Percentiles rank a stretch among this genome's conserved stretches.
phyloP scores from a whole-genome alignment of 2,329 filamentous ascomycete genomes.

The Aspergillus sp. region DNA sequence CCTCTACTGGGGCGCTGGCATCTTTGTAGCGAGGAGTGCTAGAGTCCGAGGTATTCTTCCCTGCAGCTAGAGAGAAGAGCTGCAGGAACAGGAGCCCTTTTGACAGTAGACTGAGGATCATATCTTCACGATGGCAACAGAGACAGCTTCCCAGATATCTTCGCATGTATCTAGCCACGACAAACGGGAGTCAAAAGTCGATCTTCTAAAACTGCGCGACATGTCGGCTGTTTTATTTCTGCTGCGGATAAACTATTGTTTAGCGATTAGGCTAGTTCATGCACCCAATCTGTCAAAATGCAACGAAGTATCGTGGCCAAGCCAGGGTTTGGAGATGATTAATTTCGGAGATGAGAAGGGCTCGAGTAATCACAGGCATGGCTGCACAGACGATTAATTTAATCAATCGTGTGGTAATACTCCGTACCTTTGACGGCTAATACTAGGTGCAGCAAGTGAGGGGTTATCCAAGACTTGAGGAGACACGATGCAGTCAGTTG shows the following conservation, averaged over 20 bases:
- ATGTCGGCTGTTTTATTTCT: too few species aligned
- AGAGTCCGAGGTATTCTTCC: conserved; percentile 8
- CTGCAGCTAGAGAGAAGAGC: conserved; percentile 14
- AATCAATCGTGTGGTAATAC: too few species aligned
- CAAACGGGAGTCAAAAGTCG: background rate
- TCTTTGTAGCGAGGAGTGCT: conserved; percentile 53
- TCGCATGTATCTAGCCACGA: too few species aligned
- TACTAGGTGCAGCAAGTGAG: too few species aligned
- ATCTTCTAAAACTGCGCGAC: background rate
- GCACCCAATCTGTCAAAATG: background rate
- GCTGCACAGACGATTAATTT: too few species aligned
- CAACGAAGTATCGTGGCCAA: background rate
- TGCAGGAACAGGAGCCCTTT: conserved; percentile 22
- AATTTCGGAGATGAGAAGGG: background rate
- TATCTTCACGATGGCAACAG: background rate
- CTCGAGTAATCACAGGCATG: background rate
- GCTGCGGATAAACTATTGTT: too few species aligned
- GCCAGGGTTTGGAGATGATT: background rate
- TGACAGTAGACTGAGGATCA: conserved; percentile 9
- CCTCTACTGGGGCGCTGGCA: conserved; percentile 56
- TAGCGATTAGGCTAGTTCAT: too few species aligned
- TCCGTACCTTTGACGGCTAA: too few species aligned
- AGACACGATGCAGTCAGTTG: background rate
- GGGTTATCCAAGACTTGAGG: too few species aligned
- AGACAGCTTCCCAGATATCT: too few species aligned